Conservation (phyloP, 352 stramenopile species). For the Nothophytophthora sp. region DNA sequence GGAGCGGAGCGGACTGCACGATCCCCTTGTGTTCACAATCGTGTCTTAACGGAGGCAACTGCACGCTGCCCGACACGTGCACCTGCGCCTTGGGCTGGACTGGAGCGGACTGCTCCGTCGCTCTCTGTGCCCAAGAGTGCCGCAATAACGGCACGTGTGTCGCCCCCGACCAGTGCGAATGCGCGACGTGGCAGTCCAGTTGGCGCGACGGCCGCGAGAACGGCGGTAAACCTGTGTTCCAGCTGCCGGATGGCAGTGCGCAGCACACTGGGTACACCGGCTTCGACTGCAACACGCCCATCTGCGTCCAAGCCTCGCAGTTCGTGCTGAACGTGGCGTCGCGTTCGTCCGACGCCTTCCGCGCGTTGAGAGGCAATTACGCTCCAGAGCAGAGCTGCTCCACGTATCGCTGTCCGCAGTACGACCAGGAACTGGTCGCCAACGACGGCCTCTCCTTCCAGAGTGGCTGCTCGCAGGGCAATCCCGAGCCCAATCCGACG, state of each 20-base stretch:
- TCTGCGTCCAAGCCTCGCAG: constrained; percentile 92
- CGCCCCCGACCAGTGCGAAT: constrained; percentile 87
- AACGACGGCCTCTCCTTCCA: constrained; percentile 95
- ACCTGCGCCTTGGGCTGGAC: constrained; percentile 93
- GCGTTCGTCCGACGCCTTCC: constrained; percentile 27
- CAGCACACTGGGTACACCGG: constrained; percentile 94
- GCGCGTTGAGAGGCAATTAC: constrained; percentile 62
- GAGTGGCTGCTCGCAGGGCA: constrained; percentile 88
- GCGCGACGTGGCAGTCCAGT: constrained; percentile 84
- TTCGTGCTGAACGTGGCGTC: constrained; percentile 90
- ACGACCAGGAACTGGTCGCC: constrained; percentile 84
- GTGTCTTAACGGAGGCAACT: constrained; percentile 89
- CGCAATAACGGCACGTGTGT: constrained; percentile 80
- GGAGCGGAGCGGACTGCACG: constrained; percentile 79
- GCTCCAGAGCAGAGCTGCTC: constrained; percentile 34
- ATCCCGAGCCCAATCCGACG: constrained; percentile 52
- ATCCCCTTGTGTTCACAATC: constrained; percentile 70
- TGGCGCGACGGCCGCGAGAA: constrained; percentile 92
- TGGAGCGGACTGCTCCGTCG: constrained; percentile 83
- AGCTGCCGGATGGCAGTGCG: constrained; percentile 84
- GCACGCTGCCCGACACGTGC: constrained; percentile 91
- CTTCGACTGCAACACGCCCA: constrained; percentile 96
- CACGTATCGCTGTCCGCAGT: constrained; percentile 80
- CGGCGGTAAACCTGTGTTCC: constrained; percentile 91
- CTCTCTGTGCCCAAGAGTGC: constrained; percentile 93